A percentile compares a stretch with the other conserved stretches of the same genome.
phyloP scores from a whole-genome alignment of 1,284 basidiomycete genomes.

The Irpex lacteus region DNA sequence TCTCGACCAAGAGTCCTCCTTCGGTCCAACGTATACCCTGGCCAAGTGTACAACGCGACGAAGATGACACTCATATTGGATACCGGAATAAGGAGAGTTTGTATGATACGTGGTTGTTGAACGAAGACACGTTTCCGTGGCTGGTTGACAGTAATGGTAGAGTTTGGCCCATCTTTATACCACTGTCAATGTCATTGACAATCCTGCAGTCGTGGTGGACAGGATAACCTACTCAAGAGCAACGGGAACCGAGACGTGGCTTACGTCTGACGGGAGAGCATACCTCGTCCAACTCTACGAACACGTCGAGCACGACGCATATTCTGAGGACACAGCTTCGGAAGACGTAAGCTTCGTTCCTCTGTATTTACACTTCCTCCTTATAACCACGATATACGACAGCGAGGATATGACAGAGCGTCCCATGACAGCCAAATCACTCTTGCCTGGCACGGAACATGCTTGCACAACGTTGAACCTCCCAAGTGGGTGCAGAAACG shows the following conservation, averaged over 20 bases:
- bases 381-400: background rate
- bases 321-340: background rate
- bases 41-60: constrained; percentile 50
- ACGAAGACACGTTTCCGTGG: constrained; percentile 63
- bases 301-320: constrained; percentile 1
- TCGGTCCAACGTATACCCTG: constrained; percentile 79
- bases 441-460: constrained; percentile 58
- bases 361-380: background rate
- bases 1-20: constrained; percentile 69
- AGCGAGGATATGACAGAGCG: background rate
- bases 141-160: constrained; percentile 66
- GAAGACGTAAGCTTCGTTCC: background rate
- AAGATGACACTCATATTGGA: constrained; percentile 20
- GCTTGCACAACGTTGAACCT: constrained; percentile 63
- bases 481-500: constrained; percentile 77
- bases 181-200: background rate
- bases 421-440: background rate
- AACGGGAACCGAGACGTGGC: constrained; percentile 72
- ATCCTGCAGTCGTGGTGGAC: background rate
- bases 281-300: constrained; percentile 66
- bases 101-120: constrained; percentile 72
- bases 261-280: constrained; percentile 76
- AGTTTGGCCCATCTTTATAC: background rate
- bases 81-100: constrained; percentile 27
- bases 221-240: constrained; percentile 34